These are phyloP conservation scores for Kentomonas sorsogonicus DNA, from an alignment of 208 protist genomes.

Conservation along the genomic window DNA sequence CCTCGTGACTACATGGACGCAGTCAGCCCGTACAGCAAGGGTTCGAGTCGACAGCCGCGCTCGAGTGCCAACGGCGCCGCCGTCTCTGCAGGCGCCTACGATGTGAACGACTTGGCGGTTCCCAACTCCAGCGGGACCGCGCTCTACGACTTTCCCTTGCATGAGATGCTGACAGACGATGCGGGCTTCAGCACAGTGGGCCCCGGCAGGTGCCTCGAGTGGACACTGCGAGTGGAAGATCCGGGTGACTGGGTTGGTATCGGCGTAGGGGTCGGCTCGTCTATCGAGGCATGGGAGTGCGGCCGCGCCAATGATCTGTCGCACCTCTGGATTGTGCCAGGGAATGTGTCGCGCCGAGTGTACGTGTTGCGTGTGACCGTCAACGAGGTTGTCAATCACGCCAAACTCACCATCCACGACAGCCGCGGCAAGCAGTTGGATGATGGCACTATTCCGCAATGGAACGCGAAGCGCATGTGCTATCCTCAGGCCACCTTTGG, in stretches of 20 bases:
- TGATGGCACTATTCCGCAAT: constrained; percentile 73
- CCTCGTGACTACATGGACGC: too few species aligned
- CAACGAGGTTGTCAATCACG: constrained; percentile 42
- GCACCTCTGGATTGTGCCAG: constrained; percentile 79
- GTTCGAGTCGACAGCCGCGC: too few species aligned
- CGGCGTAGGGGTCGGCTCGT: constrained; percentile 74
- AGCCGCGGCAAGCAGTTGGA: constrained; percentile 56
- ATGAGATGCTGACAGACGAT: constrained; percentile 36
- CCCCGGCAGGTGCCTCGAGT: constrained; percentile 28
- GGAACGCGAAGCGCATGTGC: constrained; percentile 53
- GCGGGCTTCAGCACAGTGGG: too few species aligned
- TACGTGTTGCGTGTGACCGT: constrained; percentile 57
- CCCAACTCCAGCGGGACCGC: constrained; percentile 69
- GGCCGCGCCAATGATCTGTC: constrained; percentile 59
- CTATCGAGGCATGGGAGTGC: constrained; percentile 45
- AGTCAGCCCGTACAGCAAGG: too few species aligned
- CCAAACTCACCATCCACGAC: constrained; percentile 77
- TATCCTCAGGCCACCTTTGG: constrained; percentile 86
- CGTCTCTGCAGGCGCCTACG: constrained; percentile 3
- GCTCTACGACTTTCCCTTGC: constrained; percentile 60
- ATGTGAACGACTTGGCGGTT: constrained; percentile 24
- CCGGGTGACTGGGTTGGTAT: constrained; percentile 83
- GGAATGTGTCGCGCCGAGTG: constrained; percentile 19
- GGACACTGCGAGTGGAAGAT: constrained; percentile 65
- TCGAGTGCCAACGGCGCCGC: too few species aligned